A percentile compares a stretch with the other conserved stretches of the same genome.
These are phyloP conservation scores for Pyrenopolyporus hunteri DNA, from an alignment of 495 filamentous ascomycete species.

Conservation along the genomic window DNA sequence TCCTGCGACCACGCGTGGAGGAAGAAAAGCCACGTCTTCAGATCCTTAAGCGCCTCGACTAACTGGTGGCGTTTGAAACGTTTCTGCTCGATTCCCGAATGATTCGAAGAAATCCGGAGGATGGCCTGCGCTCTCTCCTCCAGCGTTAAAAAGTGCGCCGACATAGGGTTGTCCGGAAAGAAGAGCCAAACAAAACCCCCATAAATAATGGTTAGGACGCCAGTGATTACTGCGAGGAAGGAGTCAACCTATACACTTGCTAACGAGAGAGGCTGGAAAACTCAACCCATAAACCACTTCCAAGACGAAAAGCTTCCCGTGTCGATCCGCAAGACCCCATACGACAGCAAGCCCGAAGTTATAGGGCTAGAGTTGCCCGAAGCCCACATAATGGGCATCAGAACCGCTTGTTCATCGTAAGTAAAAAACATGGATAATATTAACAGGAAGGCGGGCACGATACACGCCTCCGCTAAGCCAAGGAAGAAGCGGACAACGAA, in stretches of 20 bases:
- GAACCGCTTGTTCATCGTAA: conserved; percentile 50
- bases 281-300: conserved; percentile 51
- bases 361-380: conserved; percentile 51
- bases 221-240: conserved; percentile 44
- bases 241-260: conserved; percentile 41
- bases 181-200: conserved; percentile 50
- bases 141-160: conserved; percentile 53
- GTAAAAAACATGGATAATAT: conserved; percentile 54
- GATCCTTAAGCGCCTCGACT: conserved; percentile 61
- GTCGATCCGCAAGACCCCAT: conserved; percentile 52
- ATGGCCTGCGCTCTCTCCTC: conserved; percentile 59
- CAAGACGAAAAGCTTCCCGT: conserved; percentile 48
- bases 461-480: conserved; percentile 49
- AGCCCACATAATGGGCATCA: conserved; percentile 54
- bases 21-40: conserved; percentile 57
- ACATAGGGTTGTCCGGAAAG: conserved; percentile 58
- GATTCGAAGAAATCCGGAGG: conserved; percentile 64
- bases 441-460: conserved; percentile 51
- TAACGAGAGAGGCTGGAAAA: not conserved
- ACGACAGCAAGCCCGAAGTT: conserved; percentile 50
- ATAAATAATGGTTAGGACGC: conserved; percentile 48
- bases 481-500: conserved; percentile 53
- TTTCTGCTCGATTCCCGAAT: conserved; percentile 71
- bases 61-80: conserved; percentile 67
- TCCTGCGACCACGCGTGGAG: conserved; percentile 52